Base-by-base conservation (phyloP, 768 basidiomycete genomes). In the Lactarius hatsudake region DNA sequence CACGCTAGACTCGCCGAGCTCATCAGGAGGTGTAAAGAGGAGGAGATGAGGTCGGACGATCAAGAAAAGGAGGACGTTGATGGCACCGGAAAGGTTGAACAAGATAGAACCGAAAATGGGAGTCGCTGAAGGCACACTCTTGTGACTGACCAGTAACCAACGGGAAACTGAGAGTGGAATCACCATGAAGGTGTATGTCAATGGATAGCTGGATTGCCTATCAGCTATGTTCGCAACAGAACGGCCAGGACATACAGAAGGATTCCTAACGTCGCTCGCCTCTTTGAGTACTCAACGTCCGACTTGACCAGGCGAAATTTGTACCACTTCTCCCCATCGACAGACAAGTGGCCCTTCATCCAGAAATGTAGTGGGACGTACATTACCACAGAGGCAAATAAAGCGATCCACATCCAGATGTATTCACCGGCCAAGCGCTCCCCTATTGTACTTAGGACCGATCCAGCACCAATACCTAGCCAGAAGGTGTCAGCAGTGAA, bases 381-480 rank as follows among this genome's bases (percentile, higher is more conserved):
- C 2, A 75, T 65, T 8, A 76, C 20, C 28, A 76, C 63, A 10
- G 79, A 79, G 57, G 76, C 67, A 32, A 71, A 67, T 13, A 81
- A 73, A 7, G 80, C 75, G 34, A 80, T 58, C 82, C 82, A 81
- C 54, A 81, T 8, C 82, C 82, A 82, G 18, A 80, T 30, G 64
- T 82, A 82, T 71, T 81, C 81, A 1, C 79, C 81, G 53, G 67
- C 76, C n/a, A 81, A 73, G 17, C 77, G 75, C 62, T 77, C 74
- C 5, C 67, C 65, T n/a, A 1, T 70, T 30, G 71, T 74, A 78
- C 10, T 73, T 53, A 2, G 73, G 54, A 34, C 76, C 74, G 59
- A 83, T 78, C 81, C 81, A 82, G 69, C 82, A 83, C 81, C 81
- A 81, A 63, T 77, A 79, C 59, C 59, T 69, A 34, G 10, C 0